Evolutionary conservation across 805 yeast species (phyloP).

Genomic region (Metschnikowia lunata): DNA sequence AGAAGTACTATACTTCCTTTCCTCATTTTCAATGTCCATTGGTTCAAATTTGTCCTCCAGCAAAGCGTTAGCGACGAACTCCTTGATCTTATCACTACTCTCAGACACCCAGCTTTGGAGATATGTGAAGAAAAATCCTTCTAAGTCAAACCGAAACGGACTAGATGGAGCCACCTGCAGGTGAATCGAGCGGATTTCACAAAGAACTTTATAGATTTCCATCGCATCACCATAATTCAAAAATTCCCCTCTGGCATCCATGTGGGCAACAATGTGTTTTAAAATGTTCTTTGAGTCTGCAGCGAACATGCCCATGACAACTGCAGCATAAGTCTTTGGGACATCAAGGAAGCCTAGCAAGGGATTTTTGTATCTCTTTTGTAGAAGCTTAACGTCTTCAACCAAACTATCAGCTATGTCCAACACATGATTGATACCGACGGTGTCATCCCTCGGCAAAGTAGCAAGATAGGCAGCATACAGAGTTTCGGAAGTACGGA

Average conservation of each 20-base stretch:
- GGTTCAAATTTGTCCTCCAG: slow-evolving; percentile 55
- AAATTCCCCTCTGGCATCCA: slow-evolving; percentile 25
- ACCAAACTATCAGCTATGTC: slow-evolving; percentile 54
- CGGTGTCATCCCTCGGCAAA: slow-evolving; percentile 56
- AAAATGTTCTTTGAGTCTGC: slow-evolving; percentile 51
- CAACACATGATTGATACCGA: slow-evolving; percentile 52
- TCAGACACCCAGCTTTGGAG: slow-evolving; percentile 37
- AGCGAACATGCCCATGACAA: slow-evolving; percentile 49
- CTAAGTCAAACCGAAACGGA: slow-evolving; percentile 51
- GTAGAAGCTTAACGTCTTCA: slow-evolving; percentile 45
- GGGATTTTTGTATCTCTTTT: slow-evolving; percentile 57
- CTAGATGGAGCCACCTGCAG: slow-evolving; percentile 42
- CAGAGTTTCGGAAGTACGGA: slow-evolving; percentile 34
- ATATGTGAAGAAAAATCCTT: slow-evolving; percentile 45
- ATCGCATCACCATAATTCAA: slow-evolving; percentile 53
- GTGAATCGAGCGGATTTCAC: slow-evolving; percentile 50
- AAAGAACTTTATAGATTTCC: slow-evolving; percentile 50
- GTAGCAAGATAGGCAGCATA: slow-evolving; percentile 37
- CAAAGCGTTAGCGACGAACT: slow-evolving; percentile 52
- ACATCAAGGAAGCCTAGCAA: slow-evolving; percentile 56
- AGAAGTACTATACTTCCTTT: slow-evolving; percentile 51
- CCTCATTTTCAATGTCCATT: slow-evolving; percentile 38
- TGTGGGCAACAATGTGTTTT: slow-evolving; percentile 44
- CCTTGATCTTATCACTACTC: slow-evolving; percentile 43
- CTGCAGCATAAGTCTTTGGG: slow-evolving; percentile 44